These are phyloP conservation scores for Calamus simplicifolius DNA, from an alignment of 176 grass and related monocot genomes.

Conservation along the genomic window DNA sequence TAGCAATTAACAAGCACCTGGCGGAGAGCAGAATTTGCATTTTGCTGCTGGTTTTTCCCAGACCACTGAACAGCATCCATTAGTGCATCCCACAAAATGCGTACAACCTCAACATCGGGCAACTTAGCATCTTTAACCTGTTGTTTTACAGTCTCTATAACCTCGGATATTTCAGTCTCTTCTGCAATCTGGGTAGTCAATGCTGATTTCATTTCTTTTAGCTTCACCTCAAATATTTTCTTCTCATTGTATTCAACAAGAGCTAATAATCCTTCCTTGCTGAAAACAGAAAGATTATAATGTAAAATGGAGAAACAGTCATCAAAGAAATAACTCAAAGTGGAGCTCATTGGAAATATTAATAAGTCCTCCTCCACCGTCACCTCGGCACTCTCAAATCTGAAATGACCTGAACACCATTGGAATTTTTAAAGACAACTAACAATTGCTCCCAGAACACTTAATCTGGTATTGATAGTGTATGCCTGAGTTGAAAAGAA, in stretches of 20 bases:
- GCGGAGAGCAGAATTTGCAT: conserved; percentile 84
- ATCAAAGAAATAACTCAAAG: not conserved
- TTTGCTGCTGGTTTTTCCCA: conserved; percentile 99
- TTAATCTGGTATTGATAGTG: no score
- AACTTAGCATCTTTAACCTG: conserved; percentile 95
- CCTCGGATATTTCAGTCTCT: conserved; percentile 80
- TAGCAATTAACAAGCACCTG: conserved; percentile 33
- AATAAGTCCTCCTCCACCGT: no score
- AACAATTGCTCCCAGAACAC: no score
- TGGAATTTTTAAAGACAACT: no score
- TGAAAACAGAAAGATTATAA: conserved; percentile 7
- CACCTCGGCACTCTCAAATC: no score
- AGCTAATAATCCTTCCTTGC: conserved; percentile 76
- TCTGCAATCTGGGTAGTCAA: conserved; percentile 73
- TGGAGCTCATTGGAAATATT: not conserved
- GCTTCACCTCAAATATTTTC: conserved; percentile 97
- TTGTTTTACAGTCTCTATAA: conserved; percentile 76
- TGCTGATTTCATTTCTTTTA: conserved; percentile 83
- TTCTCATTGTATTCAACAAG: conserved; percentile 92
- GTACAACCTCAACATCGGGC: conserved; percentile 60
- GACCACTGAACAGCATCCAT: conserved; percentile 99
- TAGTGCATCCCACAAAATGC: conserved; percentile 91
- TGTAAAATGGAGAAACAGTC: not conserved
- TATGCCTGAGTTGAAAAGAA: no score
- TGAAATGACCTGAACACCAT: no score